These are phyloP conservation scores for Puccinia hordei DNA, from an alignment of 1,284 basidiomycete species.

Conservation along the genomic window DNA sequence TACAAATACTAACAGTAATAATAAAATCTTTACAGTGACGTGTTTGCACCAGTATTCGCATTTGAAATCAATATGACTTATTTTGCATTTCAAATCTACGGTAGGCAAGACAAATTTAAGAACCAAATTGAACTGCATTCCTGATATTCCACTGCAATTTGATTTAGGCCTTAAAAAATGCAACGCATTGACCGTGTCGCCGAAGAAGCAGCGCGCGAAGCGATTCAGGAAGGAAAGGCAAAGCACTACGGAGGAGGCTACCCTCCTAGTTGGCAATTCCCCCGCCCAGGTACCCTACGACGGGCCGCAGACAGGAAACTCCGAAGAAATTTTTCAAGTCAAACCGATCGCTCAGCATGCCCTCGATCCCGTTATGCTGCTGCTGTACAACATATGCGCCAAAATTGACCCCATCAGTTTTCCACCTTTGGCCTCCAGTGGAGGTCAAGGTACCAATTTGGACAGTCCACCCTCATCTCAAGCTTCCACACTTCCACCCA, in stretches of 20 bases:
- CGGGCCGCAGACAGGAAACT: background rate
- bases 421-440: background rate
- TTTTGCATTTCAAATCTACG: conserved; percentile 46
- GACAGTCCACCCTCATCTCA: background rate
- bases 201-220: conserved; percentile 1
- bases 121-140: background rate
- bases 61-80: conserved; percentile 44
- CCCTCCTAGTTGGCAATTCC: background rate
- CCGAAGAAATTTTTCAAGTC: background rate
- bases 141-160: background rate
- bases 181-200: background rate
- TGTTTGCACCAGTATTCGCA: conserved; percentile 40
- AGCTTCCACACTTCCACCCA: conserved; percentile 3
- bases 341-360: background rate
- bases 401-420: conserved; percentile 34
- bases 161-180: conserved; percentile 16
- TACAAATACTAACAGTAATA: background rate
- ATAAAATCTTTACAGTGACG: conserved; percentile 13
- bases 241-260: background rate
- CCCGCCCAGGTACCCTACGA: background rate
- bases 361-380: conserved; percentile 16
- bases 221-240: background rate
- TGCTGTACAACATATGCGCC: conserved; percentile 37
- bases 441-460: background rate
- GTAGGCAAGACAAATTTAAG: conserved; percentile 1